Conservation (phyloP, 805 yeast genomes). For the Hyphopichia homilentoma region DNA sequence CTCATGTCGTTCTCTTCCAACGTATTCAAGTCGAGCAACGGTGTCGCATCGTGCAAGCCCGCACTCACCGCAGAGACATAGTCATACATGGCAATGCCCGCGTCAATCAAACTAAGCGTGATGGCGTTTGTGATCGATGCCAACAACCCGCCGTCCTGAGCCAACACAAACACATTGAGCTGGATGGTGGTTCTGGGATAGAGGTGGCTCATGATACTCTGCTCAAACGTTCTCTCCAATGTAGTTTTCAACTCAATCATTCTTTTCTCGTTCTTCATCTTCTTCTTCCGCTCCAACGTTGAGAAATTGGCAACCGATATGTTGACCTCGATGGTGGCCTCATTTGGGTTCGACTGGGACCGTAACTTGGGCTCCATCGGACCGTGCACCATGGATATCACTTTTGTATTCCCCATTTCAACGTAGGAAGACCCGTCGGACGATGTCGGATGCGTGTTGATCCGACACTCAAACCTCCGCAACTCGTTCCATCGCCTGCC, state of each 20-base stretch:
- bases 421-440: constrained; percentile 91
- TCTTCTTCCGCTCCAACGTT: constrained; percentile 68
- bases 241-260: constrained; percentile 64
- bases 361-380: constrained; percentile 77
- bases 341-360: constrained; percentile 46
- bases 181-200: constrained; percentile 84
- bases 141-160: constrained; percentile 87
- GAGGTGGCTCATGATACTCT: constrained; percentile 67
- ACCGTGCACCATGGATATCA: constrained; percentile 80
- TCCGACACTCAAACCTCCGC: constrained; percentile 72
- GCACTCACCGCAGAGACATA: constrained; percentile 78
- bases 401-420: constrained; percentile 89
- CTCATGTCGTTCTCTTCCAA: constrained; percentile 85
- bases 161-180: constrained; percentile 69
- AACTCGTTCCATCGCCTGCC: constrained; percentile 96
- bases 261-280: constrained; percentile 65
- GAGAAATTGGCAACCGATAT: constrained; percentile 79
- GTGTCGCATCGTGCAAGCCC: constrained; percentile 71
- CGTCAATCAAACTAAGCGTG: constrained; percentile 87
- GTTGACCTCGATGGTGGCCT: constrained; percentile 59
- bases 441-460: constrained; percentile 83
- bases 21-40: constrained; percentile 77
- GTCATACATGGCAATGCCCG: constrained; percentile 92
- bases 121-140: constrained; percentile 80
- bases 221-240: constrained; percentile 65